Percentiles rank a stretch among this genome's conserved stretches.
phyloP scores from a whole-genome alignment of 2,329 filamentous ascomycete genomes.

The Sclerotinia subarctica region DNA sequence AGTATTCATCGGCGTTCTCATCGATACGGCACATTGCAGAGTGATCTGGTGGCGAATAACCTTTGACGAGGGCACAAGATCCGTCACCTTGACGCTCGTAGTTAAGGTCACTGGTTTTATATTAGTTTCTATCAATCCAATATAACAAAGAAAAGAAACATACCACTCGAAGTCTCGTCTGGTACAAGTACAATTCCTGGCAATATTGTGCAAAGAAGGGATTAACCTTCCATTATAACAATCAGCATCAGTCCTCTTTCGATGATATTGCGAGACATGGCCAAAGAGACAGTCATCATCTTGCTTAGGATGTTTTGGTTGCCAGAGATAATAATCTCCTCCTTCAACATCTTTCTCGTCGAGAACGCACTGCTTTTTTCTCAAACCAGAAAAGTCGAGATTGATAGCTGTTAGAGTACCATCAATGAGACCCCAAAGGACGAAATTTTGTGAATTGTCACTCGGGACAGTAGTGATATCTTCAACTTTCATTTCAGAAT shows the following conservation, averaged over 20 bases:
- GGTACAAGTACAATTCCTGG: slow-evolving; percentile 76
- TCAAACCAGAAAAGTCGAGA: slow-evolving; percentile 81
- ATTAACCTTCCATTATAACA: slow-evolving; percentile 82
- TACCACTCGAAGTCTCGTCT: slow-evolving; percentile 91
- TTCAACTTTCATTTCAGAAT: slow-evolving; percentile 66
- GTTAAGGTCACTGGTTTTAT: slow-evolving; percentile 70
- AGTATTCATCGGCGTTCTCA: slow-evolving; percentile 72
- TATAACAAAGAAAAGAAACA: slow-evolving; percentile 38
- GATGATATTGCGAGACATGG: slow-evolving; percentile 82
- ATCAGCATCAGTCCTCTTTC: slow-evolving; percentile 73
- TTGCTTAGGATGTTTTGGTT: slow-evolving; percentile 76
- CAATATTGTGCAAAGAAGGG: slow-evolving; percentile 66
- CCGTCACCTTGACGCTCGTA: slow-evolving; percentile 76
- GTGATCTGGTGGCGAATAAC: slow-evolving; percentile 63
- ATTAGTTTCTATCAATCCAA: slow-evolving; percentile 24
- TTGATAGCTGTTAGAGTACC: slow-evolving; percentile 70
- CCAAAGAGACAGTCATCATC: slow-evolving; percentile 86
- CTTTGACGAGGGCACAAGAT: slow-evolving; percentile 72
- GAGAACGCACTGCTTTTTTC: slow-evolving; percentile 68
- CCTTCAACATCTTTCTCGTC: slow-evolving; percentile 58
- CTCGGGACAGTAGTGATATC: slow-evolving; percentile 87
- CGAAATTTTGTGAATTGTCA: slow-evolving; percentile 85
- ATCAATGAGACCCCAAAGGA: slow-evolving; percentile 72
- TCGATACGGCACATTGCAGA: slow-evolving; percentile 57
- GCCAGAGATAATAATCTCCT: slow-evolving; percentile 82